phyloP scores from a whole-genome alignment of 1,139 yeast species.

The Diutina sp. region DNA sequence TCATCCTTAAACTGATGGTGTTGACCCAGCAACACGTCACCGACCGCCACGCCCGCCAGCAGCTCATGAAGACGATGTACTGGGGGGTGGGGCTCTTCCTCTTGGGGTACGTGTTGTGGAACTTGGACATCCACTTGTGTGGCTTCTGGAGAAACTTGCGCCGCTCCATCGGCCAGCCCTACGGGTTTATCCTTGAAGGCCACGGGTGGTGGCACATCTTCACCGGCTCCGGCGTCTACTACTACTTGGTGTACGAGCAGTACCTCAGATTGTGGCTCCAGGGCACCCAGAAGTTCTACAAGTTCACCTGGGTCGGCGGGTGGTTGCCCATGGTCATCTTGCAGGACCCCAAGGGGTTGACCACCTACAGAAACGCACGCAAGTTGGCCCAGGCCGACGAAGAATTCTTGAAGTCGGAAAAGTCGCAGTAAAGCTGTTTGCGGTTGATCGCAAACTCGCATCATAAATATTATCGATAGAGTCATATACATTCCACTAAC shows the following conservation, averaged over 20 bases:
- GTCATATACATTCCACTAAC: not conserved
- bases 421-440: not conserved
- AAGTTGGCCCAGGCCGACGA: not conserved
- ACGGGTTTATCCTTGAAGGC: constrained; percentile 78
- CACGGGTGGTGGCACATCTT: constrained; percentile 98
- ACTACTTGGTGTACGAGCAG: constrained; percentile 53
- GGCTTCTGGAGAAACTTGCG: constrained; percentile 47
- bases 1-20: constrained; percentile 41
- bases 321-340: not conserved
- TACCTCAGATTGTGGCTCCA: constrained; percentile 52
- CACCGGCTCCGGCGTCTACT: constrained; percentile 61
- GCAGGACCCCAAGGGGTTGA: not conserved
- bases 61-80: constrained; percentile 41
- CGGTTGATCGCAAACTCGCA: not conserved
- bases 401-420: not conserved
- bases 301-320: constrained; percentile 31
- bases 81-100: constrained; percentile 55
- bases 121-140: constrained; percentile 76
- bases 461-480: not conserved
- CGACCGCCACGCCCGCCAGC: constrained; percentile 29
- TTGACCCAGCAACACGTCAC: constrained; percentile 41
- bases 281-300: constrained; percentile 37
- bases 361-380: not conserved
- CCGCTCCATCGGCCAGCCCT: constrained; percentile 66
- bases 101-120: constrained; percentile 73